Evolutionary conservation across 164 flowering plant species (phyloP).

Genomic region (Houttuynia cordata): DNA sequence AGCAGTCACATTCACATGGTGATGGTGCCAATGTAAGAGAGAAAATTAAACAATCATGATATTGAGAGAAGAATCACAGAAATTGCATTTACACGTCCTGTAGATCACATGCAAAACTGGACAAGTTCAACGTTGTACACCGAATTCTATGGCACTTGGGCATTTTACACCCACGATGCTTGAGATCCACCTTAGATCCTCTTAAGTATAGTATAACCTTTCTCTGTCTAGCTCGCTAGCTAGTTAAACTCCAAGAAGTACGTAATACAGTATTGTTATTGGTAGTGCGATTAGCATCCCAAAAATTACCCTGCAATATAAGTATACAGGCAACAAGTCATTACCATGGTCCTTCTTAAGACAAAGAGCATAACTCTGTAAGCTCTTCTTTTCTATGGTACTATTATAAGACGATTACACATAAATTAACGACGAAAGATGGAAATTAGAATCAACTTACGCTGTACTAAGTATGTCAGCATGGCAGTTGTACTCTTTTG

Average conservation of each 20-base stretch:
- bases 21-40: not conserved
- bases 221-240: not conserved
- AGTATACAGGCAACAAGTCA: not conserved
- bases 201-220: constrained; percentile 4
- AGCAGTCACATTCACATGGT: not conserved
- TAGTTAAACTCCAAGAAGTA: constrained; percentile 45
- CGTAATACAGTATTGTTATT: constrained; percentile 47
- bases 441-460: constrained; percentile 23
- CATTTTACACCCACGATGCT: constrained; percentile 6
- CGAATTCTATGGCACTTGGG: constrained; percentile 13
- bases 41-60: not conserved
- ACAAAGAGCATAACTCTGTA: not conserved
- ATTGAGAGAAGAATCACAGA: not conserved
- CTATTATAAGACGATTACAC: not conserved
- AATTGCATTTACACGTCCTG: constrained; percentile 2
- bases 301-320: constrained; percentile 58
- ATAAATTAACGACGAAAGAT: no score
- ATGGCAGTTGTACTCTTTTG: constrained; percentile 65
- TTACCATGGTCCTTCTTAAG: not conserved
- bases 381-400: no score
- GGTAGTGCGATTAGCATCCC: constrained; percentile 69
- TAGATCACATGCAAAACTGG: constrained; percentile 10
- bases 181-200: constrained; percentile 7
- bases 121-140: constrained; percentile 10
- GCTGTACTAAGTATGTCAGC: constrained; percentile 66